Evolutionary conservation across 75 land plant genomes (phyloP), one percentile per base, ranked within the genome.

Genomic region (Cryptomeria japonica): DNA sequence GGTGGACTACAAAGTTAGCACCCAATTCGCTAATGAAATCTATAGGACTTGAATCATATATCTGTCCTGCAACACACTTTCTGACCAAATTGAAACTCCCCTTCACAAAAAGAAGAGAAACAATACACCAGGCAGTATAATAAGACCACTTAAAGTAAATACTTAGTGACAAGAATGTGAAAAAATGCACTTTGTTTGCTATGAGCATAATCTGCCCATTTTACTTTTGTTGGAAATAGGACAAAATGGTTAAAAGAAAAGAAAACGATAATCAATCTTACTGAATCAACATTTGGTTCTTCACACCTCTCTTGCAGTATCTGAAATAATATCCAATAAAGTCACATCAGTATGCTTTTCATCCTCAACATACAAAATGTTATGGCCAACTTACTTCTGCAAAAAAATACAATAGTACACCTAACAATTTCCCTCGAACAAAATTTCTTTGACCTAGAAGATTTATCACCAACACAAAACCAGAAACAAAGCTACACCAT

Each of bases 31-130:
- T 95, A 68, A 93, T 92, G 85, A 95, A 97, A 89, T 96, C 98
- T 38, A 92, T 93, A 73, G 99, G 99, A 86, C 93, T 88, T 22
- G 99, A 98, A 89, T 98, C 99, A 92, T 95, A 94, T 28, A 98
- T 98, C 58, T 94, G 93, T 58, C 98, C 99, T 55, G 94, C 85
- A 34, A 94, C 70, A 87, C 95, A 96, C 76, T 90, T 90, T 87
- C 85, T 95, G 51, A 97, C 94, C 47, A 91, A 84, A 85, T 84
- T 79, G 79, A 82, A 92, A 14, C 93, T 94, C 86, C 90, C 97
- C 96, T 96, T 88, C 91, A 92, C 36, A 61, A 56, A 51, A 83
- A 41, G 82, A 83, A 80, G 55, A 44, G 39, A 44, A 51, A 49
- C 77, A 34, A 11, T 11, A 75, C 37, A 32, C 76, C 76, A n/a